Percentiles rank a stretch among this genome's conserved stretches.
These are phyloP conservation scores for Boletus hoseneyae DNA, from an alignment of 1,284 basidiomycete genomes.

Conservation along the genomic window DNA sequence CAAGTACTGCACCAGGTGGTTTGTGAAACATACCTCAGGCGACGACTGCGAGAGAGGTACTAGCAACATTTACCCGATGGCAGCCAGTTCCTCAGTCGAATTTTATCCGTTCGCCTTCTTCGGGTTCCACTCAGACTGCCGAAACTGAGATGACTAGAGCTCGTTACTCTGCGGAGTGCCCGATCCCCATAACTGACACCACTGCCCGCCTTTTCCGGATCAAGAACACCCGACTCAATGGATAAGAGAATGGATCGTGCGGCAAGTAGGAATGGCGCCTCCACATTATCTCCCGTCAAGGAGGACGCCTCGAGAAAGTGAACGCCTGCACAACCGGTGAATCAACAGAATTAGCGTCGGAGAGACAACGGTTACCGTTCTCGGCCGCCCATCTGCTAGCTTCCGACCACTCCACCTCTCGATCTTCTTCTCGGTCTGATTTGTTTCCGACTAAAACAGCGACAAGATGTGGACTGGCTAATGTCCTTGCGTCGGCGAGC, in stretches of 20 bases:
- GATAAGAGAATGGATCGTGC: constrained; percentile 89
- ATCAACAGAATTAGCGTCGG: background rate
- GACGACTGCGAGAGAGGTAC: constrained; percentile 8
- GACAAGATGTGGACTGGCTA: constrained; percentile 87
- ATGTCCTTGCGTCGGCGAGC: constrained; percentile 87
- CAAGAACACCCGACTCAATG: constrained; percentile 87
- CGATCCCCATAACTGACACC: constrained; percentile 97
- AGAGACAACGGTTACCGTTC: constrained; percentile 56
- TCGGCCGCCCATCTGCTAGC: constrained; percentile 93
- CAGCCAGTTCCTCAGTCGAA: constrained; percentile 58
- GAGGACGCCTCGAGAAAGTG: constrained; percentile 94
- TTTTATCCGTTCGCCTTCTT: constrained; percentile 52
- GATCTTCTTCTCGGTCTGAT: constrained; percentile 88
- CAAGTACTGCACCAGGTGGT: constrained; percentile 3
- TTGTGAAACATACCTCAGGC: constrained; percentile 18
- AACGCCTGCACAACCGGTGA: constrained; percentile 53
- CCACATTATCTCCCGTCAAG: constrained; percentile 89
- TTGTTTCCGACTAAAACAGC: constrained; percentile 96
- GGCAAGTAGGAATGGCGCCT: constrained; percentile 89
- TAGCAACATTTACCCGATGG: constrained; percentile 56
- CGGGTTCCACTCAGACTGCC: constrained; percentile 67
- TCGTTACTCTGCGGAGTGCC: constrained; percentile 81
- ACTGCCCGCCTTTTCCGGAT: constrained; percentile 90
- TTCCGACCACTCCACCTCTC: constrained; percentile 93
- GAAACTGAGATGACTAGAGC: constrained; percentile 78